Evolutionary conservation across 2,329 filamentous ascomycete species (phyloP).

Genomic region (Cladosporium sp.): DNA sequence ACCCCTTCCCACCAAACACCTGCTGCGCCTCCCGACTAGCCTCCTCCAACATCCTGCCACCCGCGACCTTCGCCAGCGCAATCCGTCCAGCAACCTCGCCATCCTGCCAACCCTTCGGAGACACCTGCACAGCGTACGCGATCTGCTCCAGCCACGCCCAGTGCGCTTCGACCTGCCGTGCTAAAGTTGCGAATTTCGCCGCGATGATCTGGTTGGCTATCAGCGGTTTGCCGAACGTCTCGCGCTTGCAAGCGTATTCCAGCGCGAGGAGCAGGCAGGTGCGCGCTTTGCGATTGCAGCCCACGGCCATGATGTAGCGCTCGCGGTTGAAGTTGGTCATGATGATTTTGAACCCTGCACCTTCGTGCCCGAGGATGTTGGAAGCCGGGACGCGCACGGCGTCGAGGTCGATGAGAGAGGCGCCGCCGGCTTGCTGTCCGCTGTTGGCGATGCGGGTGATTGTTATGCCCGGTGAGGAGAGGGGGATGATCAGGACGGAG

Average conservation of each 20-base stretch:
- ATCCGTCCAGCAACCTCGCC: constrained; percentile 49
- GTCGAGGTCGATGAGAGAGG: constrained; percentile 47
- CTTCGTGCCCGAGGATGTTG: constrained; percentile 53
- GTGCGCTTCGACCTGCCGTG: constrained; percentile 29
- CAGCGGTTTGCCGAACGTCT: constrained; percentile 33
- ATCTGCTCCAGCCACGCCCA: constrained; percentile 31
- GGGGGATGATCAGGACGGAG: constrained; percentile 55
- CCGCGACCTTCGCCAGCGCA: constrained; percentile 50
- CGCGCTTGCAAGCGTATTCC: constrained; percentile 29
- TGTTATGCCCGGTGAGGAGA: constrained; percentile 47
- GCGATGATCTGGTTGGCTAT: constrained; percentile 33
- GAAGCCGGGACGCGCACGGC: constrained; percentile 52
- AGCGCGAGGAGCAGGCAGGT: constrained; percentile 27
- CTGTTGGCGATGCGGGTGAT: constrained; percentile 58
- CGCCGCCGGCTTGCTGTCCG: constrained; percentile 62
- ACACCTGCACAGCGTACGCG: constrained; percentile 28
- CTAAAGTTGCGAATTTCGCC: constrained; percentile 29
- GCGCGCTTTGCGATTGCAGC: constrained; percentile 53
- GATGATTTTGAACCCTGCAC: constrained; percentile 54
- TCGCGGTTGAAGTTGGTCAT: constrained; percentile 59
- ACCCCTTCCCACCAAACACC: constrained; percentile 51
- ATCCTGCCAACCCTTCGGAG: constrained; percentile 27
- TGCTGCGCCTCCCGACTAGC: constrained; percentile 54
- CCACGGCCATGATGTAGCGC: constrained; percentile 54
- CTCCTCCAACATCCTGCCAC: constrained; percentile 50